Evolutionary conservation across 139 green algal species (phyloP).

Genomic region (Chlamydomonas sp.): DNA sequence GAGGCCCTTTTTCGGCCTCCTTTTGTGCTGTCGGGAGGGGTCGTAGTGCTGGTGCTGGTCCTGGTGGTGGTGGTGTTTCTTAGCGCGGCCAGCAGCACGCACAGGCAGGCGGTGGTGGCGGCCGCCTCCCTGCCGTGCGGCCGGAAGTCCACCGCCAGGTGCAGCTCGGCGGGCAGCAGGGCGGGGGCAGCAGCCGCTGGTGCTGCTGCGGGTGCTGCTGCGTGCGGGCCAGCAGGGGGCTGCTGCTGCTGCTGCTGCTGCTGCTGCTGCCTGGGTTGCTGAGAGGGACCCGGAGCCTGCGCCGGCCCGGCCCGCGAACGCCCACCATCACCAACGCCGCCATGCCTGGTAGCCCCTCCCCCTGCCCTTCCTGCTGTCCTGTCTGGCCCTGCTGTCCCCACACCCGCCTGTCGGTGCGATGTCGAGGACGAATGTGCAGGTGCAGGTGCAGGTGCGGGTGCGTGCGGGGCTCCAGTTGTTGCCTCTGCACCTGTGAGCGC

Average conservation of each 20-base stretch:
- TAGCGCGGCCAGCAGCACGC: slow-evolving; percentile 27
- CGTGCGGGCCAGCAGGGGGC: neutral
- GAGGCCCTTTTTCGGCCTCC: no score
- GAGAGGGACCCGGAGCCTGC: no score
- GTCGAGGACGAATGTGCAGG: no score
- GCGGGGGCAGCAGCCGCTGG: neutral
- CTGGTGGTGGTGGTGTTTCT: neutral
- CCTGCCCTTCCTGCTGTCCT: no score
- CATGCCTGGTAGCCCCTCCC: no score
- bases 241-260: neutral
- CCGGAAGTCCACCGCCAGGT: slow-evolving; percentile 19
- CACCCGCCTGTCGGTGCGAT: no score
- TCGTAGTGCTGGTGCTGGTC: neutral
- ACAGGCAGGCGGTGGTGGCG: slow-evolving; percentile 1
- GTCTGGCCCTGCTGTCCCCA: no score
- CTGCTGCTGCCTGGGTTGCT: no score
- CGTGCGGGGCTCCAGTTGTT: neutral
- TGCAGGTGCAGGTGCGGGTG: neutral
- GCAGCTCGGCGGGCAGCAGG: neutral
- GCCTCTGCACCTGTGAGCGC: neutral
- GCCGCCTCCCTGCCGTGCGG: slow-evolving; percentile 12
- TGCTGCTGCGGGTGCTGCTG: neutral
- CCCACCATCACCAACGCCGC: no score
- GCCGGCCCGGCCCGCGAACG: no score
- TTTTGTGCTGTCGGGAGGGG: no score